Base-by-base conservation (phyloP, 2,329 filamentous ascomycete species). In the Fusarium marasasianum region DNA sequence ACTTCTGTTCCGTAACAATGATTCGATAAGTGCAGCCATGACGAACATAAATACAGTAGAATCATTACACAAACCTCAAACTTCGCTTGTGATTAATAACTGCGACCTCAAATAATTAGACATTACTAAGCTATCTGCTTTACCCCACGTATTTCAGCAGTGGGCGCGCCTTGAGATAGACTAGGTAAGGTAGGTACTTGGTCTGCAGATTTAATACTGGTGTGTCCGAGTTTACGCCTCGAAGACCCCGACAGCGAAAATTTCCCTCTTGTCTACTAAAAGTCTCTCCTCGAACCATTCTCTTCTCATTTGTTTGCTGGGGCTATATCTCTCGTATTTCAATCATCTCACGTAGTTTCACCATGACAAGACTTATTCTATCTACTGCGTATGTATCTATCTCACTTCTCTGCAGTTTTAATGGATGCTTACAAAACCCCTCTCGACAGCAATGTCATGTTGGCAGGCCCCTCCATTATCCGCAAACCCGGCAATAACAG, bases 381-480 rank as follows among this genome's bases (percentile, higher is more conserved):
- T 97, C 94, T 63, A 97, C 94, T 75, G 94, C 93, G 94, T 96
- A 89, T 79, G 92, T 84, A 53, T 66, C 56, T 47, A 58, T 63
- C 65, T 63, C 48, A 69, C 59, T 57, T 59, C 59, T 61, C 54
- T 62, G 61, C 59, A 59, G 62, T 61, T 69, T 50, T 43, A 41
- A 53, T 37, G 50, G 31, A 53, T 64, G 69, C 71, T 77, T 72
- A 79, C 69, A 75, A 70, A 71, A 73, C 72, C 72, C 63, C 66
- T 73, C 72, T 73, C 55, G 43, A 53, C 77, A 90, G 89, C 80
- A 98, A 97, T 86, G 93, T 97, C 81, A 94, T 97, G 88, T 92
- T 92, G 78, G 91, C 91, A 73, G 93, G 94, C 65, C 93, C 93
- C 65, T 94, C 94, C 55, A 92, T 98, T 72, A 92, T 98, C 82